phyloP scores from a whole-genome alignment of 768 basidiomycete species.

The Tulasnella sp. region DNA sequence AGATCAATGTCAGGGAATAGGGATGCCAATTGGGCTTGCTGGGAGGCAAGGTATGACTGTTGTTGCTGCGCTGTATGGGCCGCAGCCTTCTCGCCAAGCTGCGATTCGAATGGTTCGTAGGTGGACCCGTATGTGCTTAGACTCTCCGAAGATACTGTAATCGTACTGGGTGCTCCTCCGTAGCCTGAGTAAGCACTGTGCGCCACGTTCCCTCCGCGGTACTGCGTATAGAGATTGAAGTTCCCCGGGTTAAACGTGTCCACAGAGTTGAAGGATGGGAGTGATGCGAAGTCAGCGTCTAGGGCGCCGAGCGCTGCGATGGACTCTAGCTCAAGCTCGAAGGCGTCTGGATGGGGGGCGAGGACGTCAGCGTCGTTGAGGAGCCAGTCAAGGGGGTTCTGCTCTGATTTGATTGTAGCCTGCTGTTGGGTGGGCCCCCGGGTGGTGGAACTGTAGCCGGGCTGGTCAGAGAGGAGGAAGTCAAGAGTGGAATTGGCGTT shows the following conservation, averaged over 20 bases:
- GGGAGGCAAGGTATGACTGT: conserved; percentile 38
- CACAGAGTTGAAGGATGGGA: conserved; percentile 37
- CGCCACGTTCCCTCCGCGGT: conserved; percentile 43
- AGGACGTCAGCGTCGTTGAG: conserved; percentile 56
- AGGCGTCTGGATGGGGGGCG: conserved; percentile 69
- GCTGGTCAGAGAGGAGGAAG: conserved; percentile 11
- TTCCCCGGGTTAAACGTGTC: conserved; percentile 56
- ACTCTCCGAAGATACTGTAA: conserved; percentile 62
- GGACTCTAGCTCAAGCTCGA: conserved; percentile 71
- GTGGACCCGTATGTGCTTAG: conserved; percentile 15
- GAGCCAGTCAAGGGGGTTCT: conserved; percentile 34
- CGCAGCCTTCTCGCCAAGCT: conserved; percentile 9
- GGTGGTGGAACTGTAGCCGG: neutral
- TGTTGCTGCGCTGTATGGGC: conserved; percentile 10
- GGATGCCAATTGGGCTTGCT: conserved; percentile 46
- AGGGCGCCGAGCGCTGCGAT: conserved; percentile 60
- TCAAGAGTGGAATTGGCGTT: conserved; percentile 5
- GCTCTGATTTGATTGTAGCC: conserved; percentile 1
- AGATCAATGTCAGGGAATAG: conserved; percentile 60
- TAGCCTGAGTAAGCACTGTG: conserved; percentile 26
- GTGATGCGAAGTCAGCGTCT: conserved; percentile 40
- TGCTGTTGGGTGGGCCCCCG: neutral
- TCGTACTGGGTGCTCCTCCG: conserved; percentile 59
- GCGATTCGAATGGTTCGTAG: conserved; percentile 12
- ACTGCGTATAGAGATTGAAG: conserved; percentile 44